Conservation (phyloP, 2,329 filamentous ascomycete species). For the Hortaea sp. region DNA sequence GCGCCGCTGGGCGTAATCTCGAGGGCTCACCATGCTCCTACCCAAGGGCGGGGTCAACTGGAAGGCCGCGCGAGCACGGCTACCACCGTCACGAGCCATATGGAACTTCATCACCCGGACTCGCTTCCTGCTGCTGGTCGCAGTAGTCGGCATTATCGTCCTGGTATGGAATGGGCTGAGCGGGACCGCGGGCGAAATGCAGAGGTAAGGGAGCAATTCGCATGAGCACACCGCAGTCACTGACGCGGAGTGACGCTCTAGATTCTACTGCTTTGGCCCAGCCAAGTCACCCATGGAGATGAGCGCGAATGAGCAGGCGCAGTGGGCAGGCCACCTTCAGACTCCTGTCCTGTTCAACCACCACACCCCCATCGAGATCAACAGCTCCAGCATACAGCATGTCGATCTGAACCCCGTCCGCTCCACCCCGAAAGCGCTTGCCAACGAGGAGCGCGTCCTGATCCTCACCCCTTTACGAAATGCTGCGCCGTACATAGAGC, state of each 20-base stretch:
- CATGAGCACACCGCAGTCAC: background rate
- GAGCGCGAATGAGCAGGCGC: slow-evolving; percentile 77
- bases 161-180: slow-evolving; percentile 83
- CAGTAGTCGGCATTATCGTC: slow-evolving; percentile 59
- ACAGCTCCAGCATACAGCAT: slow-evolving; percentile 65
- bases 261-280: slow-evolving; percentile 96
- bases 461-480: slow-evolving; percentile 91
- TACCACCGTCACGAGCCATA: slow-evolving; percentile 64
- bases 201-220: slow-evolving; percentile 56
- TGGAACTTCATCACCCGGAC: slow-evolving; percentile 59
- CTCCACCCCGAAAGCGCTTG: slow-evolving; percentile 67
- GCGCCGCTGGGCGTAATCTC: slow-evolving; percentile 9
- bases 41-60: slow-evolving; percentile 86
- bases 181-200: slow-evolving; percentile 73
- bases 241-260: slow-evolving; percentile 29
- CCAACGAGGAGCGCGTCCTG: slow-evolving; percentile 77
- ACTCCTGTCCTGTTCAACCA: slow-evolving; percentile 96
- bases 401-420: slow-evolving; percentile 77
- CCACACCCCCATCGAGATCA: slow-evolving; percentile 77
- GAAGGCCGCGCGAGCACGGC: slow-evolving; percentile 73
- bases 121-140: slow-evolving; percentile 65
- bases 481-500: slow-evolving; percentile 67
- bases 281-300: slow-evolving; percentile 94
- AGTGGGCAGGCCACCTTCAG: slow-evolving; percentile 80
- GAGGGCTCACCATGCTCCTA: slow-evolving; percentile 58